A percentile compares a stretch with the other conserved stretches of the same genome.
These are phyloP conservation scores for Chlorella sp. DNA, from an alignment of 139 green algal species.

Conservation along the genomic window DNA sequence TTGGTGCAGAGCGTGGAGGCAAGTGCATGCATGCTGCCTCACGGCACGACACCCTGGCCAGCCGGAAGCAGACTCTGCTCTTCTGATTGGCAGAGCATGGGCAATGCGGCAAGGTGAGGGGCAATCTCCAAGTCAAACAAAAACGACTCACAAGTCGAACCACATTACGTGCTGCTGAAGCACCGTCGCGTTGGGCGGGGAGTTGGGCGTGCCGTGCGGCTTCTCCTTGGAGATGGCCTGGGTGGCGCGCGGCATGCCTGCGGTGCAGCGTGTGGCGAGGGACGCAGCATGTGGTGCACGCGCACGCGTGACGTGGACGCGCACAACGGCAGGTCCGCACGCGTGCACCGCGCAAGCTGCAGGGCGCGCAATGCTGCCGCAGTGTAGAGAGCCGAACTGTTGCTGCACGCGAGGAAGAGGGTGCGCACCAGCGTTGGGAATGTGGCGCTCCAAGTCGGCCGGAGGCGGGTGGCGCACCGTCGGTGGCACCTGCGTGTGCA, in stretches of 20 bases:
- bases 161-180: slow-evolving; percentile 57
- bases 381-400: too few species aligned
- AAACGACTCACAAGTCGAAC: slow-evolving; percentile 33
- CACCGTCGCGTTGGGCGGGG: slow-evolving; percentile 33
- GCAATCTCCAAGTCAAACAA: not conserved
- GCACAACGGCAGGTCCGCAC: not conserved
- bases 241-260: slow-evolving; percentile 31
- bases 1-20: not conserved
- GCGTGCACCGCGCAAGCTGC: too few species aligned
- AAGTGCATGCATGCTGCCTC: not conserved
- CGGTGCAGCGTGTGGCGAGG: not conserved
- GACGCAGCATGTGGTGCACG: not conserved
- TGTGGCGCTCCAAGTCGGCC: slow-evolving; percentile 20
- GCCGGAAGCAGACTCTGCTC: not conserved
- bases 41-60: not conserved
- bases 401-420: not conserved
- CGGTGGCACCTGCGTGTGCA: not conserved
- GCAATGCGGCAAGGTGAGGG: too few species aligned
- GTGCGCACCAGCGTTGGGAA: slow-evolving; percentile 24
- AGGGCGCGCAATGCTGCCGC: not conserved
- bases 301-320: not conserved
- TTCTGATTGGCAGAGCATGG: too few species aligned
- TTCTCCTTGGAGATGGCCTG: slow-evolving; percentile 25
- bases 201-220: slow-evolving; percentile 23
- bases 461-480: slow-evolving; percentile 15